A percentile compares a stretch with the other conserved stretches of the same genome.
Evolutionary conservation across 1,284 basidiomycete species (phyloP).

Genomic region (Ustilago xerochloae): DNA sequence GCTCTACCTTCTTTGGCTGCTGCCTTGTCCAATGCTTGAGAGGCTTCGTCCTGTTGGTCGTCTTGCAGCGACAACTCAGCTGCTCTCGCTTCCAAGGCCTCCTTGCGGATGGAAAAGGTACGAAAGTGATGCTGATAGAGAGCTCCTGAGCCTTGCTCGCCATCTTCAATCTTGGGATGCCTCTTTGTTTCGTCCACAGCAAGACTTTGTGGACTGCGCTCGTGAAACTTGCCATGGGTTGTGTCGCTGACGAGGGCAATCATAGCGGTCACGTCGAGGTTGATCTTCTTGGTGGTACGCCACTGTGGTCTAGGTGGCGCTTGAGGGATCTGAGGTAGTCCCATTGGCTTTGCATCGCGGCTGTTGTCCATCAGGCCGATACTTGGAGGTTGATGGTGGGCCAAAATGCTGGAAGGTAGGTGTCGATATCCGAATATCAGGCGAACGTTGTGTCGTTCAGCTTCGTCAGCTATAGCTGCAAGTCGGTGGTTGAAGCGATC

Average conservation of each 20-base stretch:
- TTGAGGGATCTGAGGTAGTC: constrained; percentile 29
- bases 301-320: constrained; percentile 23
- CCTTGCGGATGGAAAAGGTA: constrained; percentile 43
- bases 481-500: constrained; percentile 45
- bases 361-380: not conserved
- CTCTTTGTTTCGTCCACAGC: constrained; percentile 15
- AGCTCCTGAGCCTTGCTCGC: constrained; percentile 23
- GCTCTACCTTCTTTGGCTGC: constrained; percentile 40
- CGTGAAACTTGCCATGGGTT: constrained; percentile 36
- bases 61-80: constrained; percentile 34
- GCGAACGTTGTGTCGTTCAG: constrained; percentile 20
- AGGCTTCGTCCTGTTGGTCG: constrained; percentile 27
- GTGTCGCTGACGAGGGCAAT: constrained; percentile 61
- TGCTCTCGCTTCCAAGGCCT: constrained; percentile 38
- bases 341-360: not conserved
- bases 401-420: not conserved
- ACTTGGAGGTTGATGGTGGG: constrained; percentile 6
- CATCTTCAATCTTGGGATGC: constrained; percentile 25
- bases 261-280: constrained; percentile 61
- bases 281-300: constrained; percentile 41
- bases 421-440: constrained; percentile 34
- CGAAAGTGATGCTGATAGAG: constrained; percentile 40
- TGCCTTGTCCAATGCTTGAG: constrained; percentile 25
- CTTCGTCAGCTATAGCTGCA: constrained; percentile 27
- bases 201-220: not conserved